Percentiles rank a stretch among this genome's conserved stretches.
Conservation (phyloP, 2,329 filamentous ascomycete genomes). For the Diaporthe citrichinensis region DNA sequence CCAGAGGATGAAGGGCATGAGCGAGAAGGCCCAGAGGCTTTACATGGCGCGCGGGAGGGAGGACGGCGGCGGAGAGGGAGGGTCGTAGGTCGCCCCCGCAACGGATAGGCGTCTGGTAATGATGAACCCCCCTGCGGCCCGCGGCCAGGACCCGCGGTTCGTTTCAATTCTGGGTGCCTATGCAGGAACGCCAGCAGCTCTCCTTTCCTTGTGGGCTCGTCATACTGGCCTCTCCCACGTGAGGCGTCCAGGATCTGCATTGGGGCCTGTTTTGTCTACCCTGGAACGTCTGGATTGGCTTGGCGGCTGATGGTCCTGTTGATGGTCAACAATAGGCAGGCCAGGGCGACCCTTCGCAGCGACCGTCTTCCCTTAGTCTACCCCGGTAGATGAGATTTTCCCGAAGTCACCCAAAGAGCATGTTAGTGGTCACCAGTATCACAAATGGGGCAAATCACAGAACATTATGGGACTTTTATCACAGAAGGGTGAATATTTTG, state of each 20-base stretch:
- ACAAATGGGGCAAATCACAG: neutral
- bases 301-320: neutral
- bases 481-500: neutral
- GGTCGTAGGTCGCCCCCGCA: neutral
- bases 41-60: slow-evolving; percentile 33
- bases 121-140: neutral
- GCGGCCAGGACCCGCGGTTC: neutral
- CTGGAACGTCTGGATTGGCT: neutral
- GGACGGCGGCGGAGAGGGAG: slow-evolving; percentile 7
- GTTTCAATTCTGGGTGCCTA: neutral
- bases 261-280: neutral
- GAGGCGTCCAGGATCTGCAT: neutral
- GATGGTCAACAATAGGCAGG: neutral
- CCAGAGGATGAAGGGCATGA: slow-evolving; percentile 34
- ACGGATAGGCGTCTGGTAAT: neutral
- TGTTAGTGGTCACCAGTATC: neutral
- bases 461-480: neutral
- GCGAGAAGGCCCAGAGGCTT: slow-evolving; percentile 30
- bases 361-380: neutral
- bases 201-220: neutral
- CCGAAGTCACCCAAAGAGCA: neutral
- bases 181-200: neutral
- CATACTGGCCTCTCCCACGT: neutral
- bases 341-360: neutral
- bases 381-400: too few species aligned